A percentile compares a stretch with the other conserved stretches of the same genome.
phyloP scores from a whole-genome alignment of 495 filamentous ascomycete genomes.

The Collariella sp. region DNA sequence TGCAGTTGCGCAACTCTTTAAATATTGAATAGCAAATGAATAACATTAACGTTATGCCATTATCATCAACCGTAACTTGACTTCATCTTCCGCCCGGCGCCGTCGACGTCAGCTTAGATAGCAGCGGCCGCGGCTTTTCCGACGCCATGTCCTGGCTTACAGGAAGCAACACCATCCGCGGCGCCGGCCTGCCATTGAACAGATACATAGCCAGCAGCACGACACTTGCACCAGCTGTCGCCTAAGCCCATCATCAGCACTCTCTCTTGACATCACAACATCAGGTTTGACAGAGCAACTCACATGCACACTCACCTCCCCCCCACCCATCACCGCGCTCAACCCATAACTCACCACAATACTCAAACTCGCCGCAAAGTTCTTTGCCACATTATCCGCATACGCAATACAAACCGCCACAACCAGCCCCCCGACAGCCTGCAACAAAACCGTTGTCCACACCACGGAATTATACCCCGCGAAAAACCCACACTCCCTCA shows the following conservation, averaged over 20 bases:
- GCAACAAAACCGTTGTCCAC: slow-evolving; percentile 54
- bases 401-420: slow-evolving; percentile 57
- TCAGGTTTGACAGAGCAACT: neutral
- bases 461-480: slow-evolving; percentile 63
- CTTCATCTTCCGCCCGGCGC: neutral
- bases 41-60: neutral
- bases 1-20: too few species aligned
- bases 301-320: slow-evolving; percentile 18
- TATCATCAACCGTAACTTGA: neutral
- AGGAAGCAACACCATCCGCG: slow-evolving; percentile 10
- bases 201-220: slow-evolving; percentile 20
- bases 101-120: neutral
- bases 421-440: slow-evolving; percentile 58
- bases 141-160: slow-evolving; percentile 1
- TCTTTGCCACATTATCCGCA: slow-evolving; percentile 56
- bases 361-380: slow-evolving; percentile 57
- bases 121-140: slow-evolving; percentile 7
- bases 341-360: slow-evolving; percentile 39
- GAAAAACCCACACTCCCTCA: slow-evolving; percentile 59
- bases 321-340: slow-evolving; percentile 14
- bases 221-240: slow-evolving; percentile 13
- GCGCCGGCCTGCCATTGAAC: slow-evolving; percentile 9
- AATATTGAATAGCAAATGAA: too few species aligned
- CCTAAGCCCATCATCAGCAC: slow-evolving; percentile 33
- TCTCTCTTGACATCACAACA: neutral